Evolutionary conservation across 129 eudicot species (phyloP), one percentile per base, ranked within the genome.

Genomic region (Helichrysum umbraculigerum): DNA sequence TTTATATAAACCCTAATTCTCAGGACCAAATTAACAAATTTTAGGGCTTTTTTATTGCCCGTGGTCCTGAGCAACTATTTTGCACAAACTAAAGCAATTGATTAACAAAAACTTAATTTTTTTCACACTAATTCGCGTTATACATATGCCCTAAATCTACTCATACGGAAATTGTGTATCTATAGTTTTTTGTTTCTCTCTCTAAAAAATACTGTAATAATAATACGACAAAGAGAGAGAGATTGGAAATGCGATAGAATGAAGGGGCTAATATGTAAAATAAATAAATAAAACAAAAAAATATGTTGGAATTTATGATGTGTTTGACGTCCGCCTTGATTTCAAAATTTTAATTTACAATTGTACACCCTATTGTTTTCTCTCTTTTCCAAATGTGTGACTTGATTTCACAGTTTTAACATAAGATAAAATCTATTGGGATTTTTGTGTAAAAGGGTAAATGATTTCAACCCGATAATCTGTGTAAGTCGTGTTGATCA

Each of bases 11-110:
- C 67, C 76, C 76, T 72, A 82, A 82, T 72, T 60, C 75, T 72
- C 75, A 56, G 69, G 70, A 82, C 59, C 78, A 56, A 56, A 19
- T 35, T 25, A 22, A 34, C 2, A 69, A 59, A 58, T 42, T 25
- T 73, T 74, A 63, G 81, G 81, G 83, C 70, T 79, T 73, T 78
- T 78, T 21, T 52, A 22, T 50, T 59, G 79, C 64, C 56, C 17
- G 58, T 10, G 71, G 61, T 57, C 61, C 85, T 59, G 76, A 77
- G 30, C 20, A 59, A 69, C 25, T 20, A 70, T 39, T 25, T 6
- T 58, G 47, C 73, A 52, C 16, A 72, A 35, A 73, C 4, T 14
- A 17, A 35, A 44, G 47, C 41, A 77, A 71, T 56, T 54, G 35
- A 63, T 60, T 21, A 16, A 70, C 28, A 20, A 51, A 56, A 41